Conservation (phyloP, 2,329 filamentous ascomycete species). For the Chaetomium sp. region DNA sequence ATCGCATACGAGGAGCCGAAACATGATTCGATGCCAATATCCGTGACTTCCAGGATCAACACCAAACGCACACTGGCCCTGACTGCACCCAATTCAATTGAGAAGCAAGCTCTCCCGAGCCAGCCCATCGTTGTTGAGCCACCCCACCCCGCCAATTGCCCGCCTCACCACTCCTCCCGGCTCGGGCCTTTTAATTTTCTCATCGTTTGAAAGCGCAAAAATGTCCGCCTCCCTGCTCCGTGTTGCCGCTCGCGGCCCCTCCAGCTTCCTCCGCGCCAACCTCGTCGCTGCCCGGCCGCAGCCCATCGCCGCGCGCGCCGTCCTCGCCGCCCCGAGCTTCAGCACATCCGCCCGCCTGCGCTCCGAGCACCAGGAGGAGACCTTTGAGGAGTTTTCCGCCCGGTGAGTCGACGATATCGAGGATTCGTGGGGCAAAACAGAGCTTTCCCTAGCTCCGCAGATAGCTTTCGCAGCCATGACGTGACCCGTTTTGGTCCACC, state of each 20-base stretch:
- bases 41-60: constrained; percentile 32
- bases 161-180: constrained; percentile 25
- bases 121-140: constrained; percentile 32
- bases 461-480: constrained; percentile 23
- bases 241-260: constrained; percentile 67
- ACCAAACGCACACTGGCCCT: constrained; percentile 30
- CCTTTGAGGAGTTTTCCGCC: constrained; percentile 97
- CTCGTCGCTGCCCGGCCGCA: constrained; percentile 57
- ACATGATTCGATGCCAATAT: constrained; percentile 41
- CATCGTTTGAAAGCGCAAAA: constrained; percentile 20
- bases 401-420: constrained; percentile 65
- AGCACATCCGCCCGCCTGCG: constrained; percentile 62
- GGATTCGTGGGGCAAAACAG: constrained; percentile 10
- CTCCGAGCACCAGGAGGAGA: constrained; percentile 83
- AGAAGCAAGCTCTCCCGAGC: constrained; percentile 28
- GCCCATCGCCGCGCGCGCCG: constrained; percentile 58
- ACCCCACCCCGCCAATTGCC: constrained; percentile 29
- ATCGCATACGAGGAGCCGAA: constrained; percentile 36
- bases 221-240: constrained; percentile 68
- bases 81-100: constrained; percentile 30
- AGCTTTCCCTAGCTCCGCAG: constrained; percentile 28
- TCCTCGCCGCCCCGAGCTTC: constrained; percentile 58
- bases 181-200: constrained; percentile 19
- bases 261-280: constrained; percentile 66
- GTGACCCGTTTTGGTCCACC: constrained; percentile 18